These are phyloP conservation scores for Heimioporus sp. DNA, from an alignment of 768 basidiomycete genomes.

Conservation along the genomic window DNA sequence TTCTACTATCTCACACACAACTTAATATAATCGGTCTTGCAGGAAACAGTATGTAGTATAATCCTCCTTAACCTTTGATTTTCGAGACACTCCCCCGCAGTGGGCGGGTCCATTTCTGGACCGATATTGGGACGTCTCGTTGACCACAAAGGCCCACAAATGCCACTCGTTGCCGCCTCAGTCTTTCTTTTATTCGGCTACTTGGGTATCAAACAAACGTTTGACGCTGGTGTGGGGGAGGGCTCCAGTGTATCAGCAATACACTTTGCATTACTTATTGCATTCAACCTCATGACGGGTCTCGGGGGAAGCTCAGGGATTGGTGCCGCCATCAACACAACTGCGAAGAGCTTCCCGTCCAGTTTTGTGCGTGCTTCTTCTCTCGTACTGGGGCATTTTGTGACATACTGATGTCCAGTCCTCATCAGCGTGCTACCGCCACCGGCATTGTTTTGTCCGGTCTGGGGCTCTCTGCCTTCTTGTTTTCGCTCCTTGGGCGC, in stretches of 20 bases:
- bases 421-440: slow-evolving; percentile 62
- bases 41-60: slow-evolving; percentile 56
- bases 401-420: background rate
- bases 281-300: slow-evolving; percentile 73
- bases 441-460: slow-evolving; percentile 82
- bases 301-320: slow-evolving; percentile 74
- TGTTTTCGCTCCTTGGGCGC: slow-evolving; percentile 78
- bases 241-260: slow-evolving; percentile 38
- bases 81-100: slow-evolving; percentile 29
- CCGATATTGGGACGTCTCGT: slow-evolving; percentile 81
- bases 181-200: slow-evolving; percentile 69
- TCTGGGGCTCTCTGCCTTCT: slow-evolving; percentile 88
- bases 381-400: background rate
- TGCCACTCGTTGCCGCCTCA: slow-evolving; percentile 59
- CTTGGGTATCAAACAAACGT: slow-evolving; percentile 67
- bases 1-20: slow-evolving; percentile 75
- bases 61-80: background rate
- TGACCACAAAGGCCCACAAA: slow-evolving; percentile 69
- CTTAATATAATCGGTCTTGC: slow-evolving; percentile 81
- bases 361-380: slow-evolving; percentile 45
- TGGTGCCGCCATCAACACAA: slow-evolving; percentile 69
- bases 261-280: slow-evolving; percentile 49
- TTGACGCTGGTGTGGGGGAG: slow-evolving; percentile 48
- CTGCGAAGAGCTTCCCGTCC: slow-evolving; percentile 81
- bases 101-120: slow-evolving; percentile 75